Conservation (phyloP, 257 asterid species). For the Nicotiana benthamiana region DNA sequence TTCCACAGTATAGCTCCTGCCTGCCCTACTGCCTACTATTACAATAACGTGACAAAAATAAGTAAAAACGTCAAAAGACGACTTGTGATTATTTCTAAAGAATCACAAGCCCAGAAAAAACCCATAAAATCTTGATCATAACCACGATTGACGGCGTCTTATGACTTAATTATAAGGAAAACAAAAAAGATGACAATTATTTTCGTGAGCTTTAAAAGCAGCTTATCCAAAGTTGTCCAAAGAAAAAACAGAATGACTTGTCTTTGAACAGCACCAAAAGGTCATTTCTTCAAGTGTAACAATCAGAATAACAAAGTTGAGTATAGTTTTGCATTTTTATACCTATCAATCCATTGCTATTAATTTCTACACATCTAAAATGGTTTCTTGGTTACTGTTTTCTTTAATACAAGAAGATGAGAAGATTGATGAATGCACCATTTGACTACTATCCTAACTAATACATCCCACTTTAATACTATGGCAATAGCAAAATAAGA, state of each 20-base stretch:
- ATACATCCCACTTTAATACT: too few relatives aligned
- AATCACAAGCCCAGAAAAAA: not conserved
- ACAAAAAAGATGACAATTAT: not conserved
- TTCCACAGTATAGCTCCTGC: not conserved
- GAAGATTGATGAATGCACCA: too few relatives aligned
- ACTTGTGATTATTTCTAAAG: not conserved
- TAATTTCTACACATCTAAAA: not conserved
- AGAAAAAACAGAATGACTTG: not conserved
- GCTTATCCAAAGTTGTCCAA: not conserved
- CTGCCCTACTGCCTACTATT: not conserved
- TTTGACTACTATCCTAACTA: too few relatives aligned
- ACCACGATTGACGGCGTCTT: conserved; percentile 1
- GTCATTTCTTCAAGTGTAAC: not conserved
- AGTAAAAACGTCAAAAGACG: not conserved
- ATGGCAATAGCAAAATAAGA: too few relatives aligned
- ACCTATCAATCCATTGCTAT: not conserved
- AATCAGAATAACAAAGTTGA: not conserved
- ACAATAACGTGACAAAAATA: not conserved
- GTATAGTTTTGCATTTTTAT: not conserved
- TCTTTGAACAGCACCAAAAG: not conserved
- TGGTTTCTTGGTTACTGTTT: not conserved
- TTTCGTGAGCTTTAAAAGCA: not conserved
- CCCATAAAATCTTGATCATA: not conserved
- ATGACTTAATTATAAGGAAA: not conserved
- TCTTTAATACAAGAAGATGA: not conserved